Evolutionary conservation across 495 filamentous ascomycete genomes (phyloP).

Genomic region (Talaromyces liani): DNA sequence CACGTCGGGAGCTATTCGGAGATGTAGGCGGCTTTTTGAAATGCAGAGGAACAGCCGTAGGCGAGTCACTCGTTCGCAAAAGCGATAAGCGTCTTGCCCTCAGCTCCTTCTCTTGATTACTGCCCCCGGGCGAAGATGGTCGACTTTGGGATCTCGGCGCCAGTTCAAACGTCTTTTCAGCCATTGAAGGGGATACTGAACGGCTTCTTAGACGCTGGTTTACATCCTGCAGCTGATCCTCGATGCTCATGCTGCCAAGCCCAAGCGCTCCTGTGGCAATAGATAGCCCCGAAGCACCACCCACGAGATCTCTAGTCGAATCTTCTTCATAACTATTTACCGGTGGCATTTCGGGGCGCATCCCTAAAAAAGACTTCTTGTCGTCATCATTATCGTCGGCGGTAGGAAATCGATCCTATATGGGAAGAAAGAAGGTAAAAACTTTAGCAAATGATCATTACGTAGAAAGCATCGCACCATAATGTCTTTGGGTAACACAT

Average conservation of each 20-base stretch:
- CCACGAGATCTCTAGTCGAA: background rate
- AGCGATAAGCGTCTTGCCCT: conserved; percentile 24
- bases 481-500: conserved; percentile 5
- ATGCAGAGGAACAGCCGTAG: conserved; percentile 42
- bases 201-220: conserved; percentile 29
- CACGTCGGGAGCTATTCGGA: conserved; percentile 26
- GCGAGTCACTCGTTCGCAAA: conserved; percentile 15
- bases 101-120: conserved; percentile 9
- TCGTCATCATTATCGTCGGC: conserved; percentile 20
- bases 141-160: conserved; percentile 29
- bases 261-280: conserved; percentile 13
- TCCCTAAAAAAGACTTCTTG: conserved; percentile 42
- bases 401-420: conserved; percentile 26
- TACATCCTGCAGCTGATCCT: conserved; percentile 3
- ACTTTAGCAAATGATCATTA: conserved; percentile 31
- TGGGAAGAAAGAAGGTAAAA: conserved; percentile 24
- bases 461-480: conserved; percentile 5
- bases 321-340: background rate
- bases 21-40: conserved; percentile 41
- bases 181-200: conserved; percentile 26
- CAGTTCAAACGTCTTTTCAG: conserved; percentile 26
- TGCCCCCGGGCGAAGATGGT: conserved; percentile 26
- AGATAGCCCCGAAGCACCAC: conserved; percentile 34
- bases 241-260: background rate
- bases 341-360: conserved; percentile 40